Percentiles rank a stretch among this genome's conserved stretches.
phyloP scores from a whole-genome alignment of 176 grass and related monocot species.

The Paspalum vaginatum region DNA sequence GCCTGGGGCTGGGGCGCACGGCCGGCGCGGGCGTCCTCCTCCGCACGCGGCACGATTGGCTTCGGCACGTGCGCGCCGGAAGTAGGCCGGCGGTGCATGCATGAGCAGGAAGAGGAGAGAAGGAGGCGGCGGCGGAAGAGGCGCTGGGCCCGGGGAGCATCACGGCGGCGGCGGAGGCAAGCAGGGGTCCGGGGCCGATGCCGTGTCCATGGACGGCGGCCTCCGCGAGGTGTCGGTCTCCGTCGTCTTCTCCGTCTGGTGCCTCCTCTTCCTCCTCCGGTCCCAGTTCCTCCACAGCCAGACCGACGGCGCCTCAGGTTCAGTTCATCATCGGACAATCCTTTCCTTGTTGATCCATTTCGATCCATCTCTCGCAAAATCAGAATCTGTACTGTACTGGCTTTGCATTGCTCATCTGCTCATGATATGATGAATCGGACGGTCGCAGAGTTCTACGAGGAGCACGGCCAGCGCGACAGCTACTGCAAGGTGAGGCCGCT shows the following conservation, averaged over 20 bases:
- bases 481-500: conserved; percentile 69
- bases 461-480: conserved; percentile 36
- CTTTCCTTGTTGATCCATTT: background rate
- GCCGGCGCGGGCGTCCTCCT: background rate
- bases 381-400: no score
- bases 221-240: conserved; percentile 75
- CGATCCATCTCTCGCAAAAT: background rate
- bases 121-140: conserved; percentile 43
- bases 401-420: background rate
- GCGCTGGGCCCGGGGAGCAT: conserved; percentile 17
- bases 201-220: conserved; percentile 61
- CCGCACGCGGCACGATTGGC: background rate
- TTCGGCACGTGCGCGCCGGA: background rate
- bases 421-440: no score
- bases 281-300: conserved; percentile 60
- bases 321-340: no score
- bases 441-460: conserved; percentile 48
- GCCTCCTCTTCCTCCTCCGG: conserved; percentile 65
- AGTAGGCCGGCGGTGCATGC: conserved; percentile 21
- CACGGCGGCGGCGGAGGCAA: conserved; percentile 1
- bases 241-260: conserved; percentile 71
- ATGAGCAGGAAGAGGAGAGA: conserved; percentile 74
- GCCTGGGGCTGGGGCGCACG: background rate
- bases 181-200: conserved; percentile 29
- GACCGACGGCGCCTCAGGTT: conserved; percentile 43